Evolutionary conservation across 306 rosid genomes (phyloP).

Genomic region (Cyamopsis tetragonoloba): DNA sequence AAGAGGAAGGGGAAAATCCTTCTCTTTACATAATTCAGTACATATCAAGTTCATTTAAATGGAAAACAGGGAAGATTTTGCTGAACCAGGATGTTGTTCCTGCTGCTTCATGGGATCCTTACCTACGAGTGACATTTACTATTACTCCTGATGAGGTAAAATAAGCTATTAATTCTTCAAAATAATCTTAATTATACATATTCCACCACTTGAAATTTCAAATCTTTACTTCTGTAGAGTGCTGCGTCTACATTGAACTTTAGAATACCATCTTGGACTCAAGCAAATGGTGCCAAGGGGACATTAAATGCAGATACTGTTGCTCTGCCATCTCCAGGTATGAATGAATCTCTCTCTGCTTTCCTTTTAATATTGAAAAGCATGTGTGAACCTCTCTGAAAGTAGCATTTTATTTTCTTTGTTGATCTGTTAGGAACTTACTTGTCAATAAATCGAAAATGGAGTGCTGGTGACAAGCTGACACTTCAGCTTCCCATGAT

Average conservation of each 20-base stretch:
- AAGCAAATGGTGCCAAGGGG: constrained; percentile 38
- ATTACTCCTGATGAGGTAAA: constrained; percentile 47
- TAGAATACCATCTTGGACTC: constrained; percentile 79
- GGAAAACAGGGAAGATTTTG: constrained; percentile 57
- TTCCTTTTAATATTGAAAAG: neutral
- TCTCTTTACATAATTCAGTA: constrained; percentile 72
- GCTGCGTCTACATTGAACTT: constrained; percentile 53
- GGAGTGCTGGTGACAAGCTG: constrained; percentile 62
- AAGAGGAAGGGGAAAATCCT: constrained; percentile 53
- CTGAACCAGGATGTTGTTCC: constrained; percentile 55
- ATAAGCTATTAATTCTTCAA: too few species aligned
- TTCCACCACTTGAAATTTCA: neutral
- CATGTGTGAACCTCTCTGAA: too few species aligned
- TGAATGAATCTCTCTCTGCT: constrained; percentile 12
- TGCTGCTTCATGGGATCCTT: constrained; percentile 58
- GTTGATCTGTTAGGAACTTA: constrained; percentile 58
- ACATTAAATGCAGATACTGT: constrained; percentile 42
- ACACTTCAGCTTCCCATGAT: constrained; percentile 64
- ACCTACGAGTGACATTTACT: constrained; percentile 46
- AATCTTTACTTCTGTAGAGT: constrained; percentile 37
- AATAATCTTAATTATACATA: too few species aligned
- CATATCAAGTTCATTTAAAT: constrained; percentile 69
- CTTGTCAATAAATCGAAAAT: constrained; percentile 41
- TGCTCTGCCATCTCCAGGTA: constrained; percentile 56
- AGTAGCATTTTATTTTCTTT: constrained; percentile 1